Percentiles rank a stretch among this genome's conserved stretches.
Conservation (phyloP, 129 eudicot species). For the Chrysanthemum seticuspe region DNA sequence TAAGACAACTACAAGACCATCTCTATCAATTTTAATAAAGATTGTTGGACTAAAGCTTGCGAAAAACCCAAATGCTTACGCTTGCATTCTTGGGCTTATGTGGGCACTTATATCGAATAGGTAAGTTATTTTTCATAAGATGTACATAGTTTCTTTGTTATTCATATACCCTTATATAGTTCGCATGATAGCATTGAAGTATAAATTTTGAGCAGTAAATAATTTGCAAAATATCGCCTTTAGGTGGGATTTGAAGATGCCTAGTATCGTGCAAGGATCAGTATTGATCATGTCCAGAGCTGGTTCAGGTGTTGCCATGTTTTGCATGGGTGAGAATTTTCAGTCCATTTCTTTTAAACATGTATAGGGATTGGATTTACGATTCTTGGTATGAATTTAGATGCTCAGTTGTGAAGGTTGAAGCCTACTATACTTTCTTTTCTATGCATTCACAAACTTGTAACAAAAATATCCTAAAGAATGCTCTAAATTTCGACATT, state of each 20-base stretch:
- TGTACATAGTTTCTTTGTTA: neutral
- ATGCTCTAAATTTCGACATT: neutral
- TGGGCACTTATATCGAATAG: slow-evolving; percentile 73
- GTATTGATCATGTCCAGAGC: slow-evolving; percentile 78
- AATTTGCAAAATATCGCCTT: neutral
- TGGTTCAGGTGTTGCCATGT: slow-evolving; percentile 88
- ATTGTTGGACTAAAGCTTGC: slow-evolving; percentile 57
- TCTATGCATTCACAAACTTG: too few relatives aligned
- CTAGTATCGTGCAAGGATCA: slow-evolving; percentile 69
- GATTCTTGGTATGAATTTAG: neutral
- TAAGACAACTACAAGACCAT: slow-evolving; percentile 23
- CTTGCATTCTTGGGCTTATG: slow-evolving; percentile 62
- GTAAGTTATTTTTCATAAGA: slow-evolving; percentile 23
- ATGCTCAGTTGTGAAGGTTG: neutral
- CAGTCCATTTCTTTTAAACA: too few relatives aligned
- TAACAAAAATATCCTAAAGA: neutral
- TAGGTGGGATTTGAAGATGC: slow-evolving; percentile 80
- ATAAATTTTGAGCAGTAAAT: neutral
- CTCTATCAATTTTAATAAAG: slow-evolving; percentile 46
- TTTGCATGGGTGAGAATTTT: slow-evolving; percentile 66
- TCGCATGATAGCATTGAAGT: neutral
- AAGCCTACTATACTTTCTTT: neutral
- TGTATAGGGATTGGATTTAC: too few relatives aligned
- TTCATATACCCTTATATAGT: too few relatives aligned
- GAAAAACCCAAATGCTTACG: slow-evolving; percentile 72